These are phyloP conservation scores for Ophiocordyceps camponoti-floridani DNA, from an alignment of 2,329 filamentous ascomycete genomes.

Conservation along the genomic window DNA sequence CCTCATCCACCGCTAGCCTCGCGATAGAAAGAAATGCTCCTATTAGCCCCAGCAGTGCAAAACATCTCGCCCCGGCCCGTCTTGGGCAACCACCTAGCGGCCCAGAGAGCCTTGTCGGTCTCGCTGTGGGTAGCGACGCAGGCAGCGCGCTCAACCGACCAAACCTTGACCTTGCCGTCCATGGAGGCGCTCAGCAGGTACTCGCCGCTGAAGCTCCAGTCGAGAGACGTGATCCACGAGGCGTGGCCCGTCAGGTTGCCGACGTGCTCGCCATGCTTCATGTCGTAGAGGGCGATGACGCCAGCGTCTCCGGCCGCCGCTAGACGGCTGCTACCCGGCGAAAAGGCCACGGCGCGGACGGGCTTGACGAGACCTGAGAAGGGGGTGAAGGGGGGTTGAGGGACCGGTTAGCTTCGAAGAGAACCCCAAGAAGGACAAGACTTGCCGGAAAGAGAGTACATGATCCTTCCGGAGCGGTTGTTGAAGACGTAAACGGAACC, in stretches of 20 bases:
- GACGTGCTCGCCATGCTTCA: conserved; percentile 80
- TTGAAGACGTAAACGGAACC: conserved; percentile 89
- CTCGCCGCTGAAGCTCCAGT: conserved; percentile 89
- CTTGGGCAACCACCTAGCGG: conserved; percentile 69
- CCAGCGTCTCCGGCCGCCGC: conserved; percentile 81
- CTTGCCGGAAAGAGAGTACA: conserved; percentile 68
- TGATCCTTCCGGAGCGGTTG: conserved; percentile 70
- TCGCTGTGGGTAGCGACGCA: conserved; percentile 93
- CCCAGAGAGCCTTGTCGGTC: conserved; percentile 71
- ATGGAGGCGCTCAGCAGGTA: conserved; percentile 76
- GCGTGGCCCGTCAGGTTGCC: conserved; percentile 64
- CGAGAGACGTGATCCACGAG: conserved; percentile 78
- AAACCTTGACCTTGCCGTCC: conserved; percentile 90
- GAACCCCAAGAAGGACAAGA: not conserved
- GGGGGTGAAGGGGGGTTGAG: too few species aligned
- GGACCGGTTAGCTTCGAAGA: not conserved
- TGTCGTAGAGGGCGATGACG: conserved; percentile 83
- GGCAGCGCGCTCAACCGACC: conserved; percentile 66
- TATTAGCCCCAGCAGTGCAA: conserved; percentile 59
- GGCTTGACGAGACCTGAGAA: conserved; percentile 61
- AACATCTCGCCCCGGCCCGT: conserved; percentile 51
- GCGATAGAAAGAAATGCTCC: conserved; percentile 64
- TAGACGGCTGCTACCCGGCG: conserved; percentile 64
- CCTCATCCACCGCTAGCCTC: conserved; percentile 53
- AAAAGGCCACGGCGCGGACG: conserved; percentile 74